Base-by-base conservation (phyloP, 2,329 filamentous ascomycete species). In the Nigrospora osmanthi region DNA sequence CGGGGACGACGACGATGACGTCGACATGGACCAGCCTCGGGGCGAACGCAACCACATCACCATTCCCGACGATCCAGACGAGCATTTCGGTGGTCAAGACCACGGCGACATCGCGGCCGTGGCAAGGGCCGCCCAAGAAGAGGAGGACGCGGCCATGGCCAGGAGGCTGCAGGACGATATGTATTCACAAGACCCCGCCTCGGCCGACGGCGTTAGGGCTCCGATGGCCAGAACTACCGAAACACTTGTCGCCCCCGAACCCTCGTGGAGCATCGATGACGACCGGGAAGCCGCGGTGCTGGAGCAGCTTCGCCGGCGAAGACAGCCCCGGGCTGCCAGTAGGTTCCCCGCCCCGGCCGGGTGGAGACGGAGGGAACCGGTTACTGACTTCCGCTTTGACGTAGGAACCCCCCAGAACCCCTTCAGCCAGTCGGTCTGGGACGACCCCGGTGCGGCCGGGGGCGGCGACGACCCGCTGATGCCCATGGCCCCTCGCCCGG, bases 111-210 rank as follows among this genome's bases (percentile, higher is more conserved):
- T 67, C 4, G 64, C 61, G 5, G 65, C 64, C 28, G 66, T 73
- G 35, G 67, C 67, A 11, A 67, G 65, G 31, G 66, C 63, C 5
- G 79, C 76, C 14, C 72, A 81, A 43, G 80, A 86, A 52, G 90
- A 96, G 51, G 89, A 95, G 57, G 93, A 98, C 58, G 90, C 89
- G 43, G 90, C 87, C 37, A 91, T 97, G 82, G 93, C 93, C 7
- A 81, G 90, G 62, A 80, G 87, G 46, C 65, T 98, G 48, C 93
- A 98, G 63, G 87, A 98, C 58, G 89, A 98, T 65, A 77, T 95
- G 59, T 97, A 96, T 38, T 65, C 56, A 33, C 66, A 58, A 9
- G 58, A 61, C 35, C 69, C 67, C 13, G 68, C 67, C 35, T 69
- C 62, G 17, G 67, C 61, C 30, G 68, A 63, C 9, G 63, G 62